Base-by-base conservation (phyloP, 2,329 filamentous ascomycete species). In the Chrysoporthe puriensis region DNA sequence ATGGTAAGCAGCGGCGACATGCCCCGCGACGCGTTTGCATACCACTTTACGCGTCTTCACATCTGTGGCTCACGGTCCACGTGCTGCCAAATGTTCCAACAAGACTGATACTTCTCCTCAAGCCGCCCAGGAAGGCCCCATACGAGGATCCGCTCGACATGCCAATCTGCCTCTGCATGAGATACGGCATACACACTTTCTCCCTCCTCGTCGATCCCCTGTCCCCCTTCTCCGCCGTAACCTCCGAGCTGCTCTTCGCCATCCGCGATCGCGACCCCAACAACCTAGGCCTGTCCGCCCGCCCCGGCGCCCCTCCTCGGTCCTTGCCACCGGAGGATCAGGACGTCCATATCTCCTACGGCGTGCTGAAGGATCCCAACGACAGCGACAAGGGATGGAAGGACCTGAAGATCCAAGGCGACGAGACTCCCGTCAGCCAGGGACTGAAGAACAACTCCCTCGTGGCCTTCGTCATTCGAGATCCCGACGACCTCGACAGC, bases 171-270 rank as follows among this genome's bases (percentile, higher is more conserved):
- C 80, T 94, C 66, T 85, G 89, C 69, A 88, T 94, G 80, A 93
- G 93, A 77, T 85, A 91, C 76, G 88, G 90, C 74, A 87, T 88
- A 67, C 86, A 89, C 73, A 94, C 90, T 4, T 83, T 93, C 71
- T 87, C 91, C 73, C 82, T 94, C 67, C 89, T 91, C 70, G 83
- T 90, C 58, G 84, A 88, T 50, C 80, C 88, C 5, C 79, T 84
- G 16, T 83, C 84, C 50, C 78, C 87, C 13, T 87, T 93, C 73
- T 78, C 82, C 18, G 77, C 81, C 1, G 80, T 91, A 68, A 88
- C 88, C 66, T 73, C 81, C 21, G 83, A 88, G 26, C 84, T 94
- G 1, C 78, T 91, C 21, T 77, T 81, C 0, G 79, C 87, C 13
- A 79, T 94, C 6, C 80, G 75, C 40, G 86, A 89, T 57, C 80